Evolutionary conservation across 345 rosid genomes (phyloP).

Genomic region (Corymbia maculata): DNA sequence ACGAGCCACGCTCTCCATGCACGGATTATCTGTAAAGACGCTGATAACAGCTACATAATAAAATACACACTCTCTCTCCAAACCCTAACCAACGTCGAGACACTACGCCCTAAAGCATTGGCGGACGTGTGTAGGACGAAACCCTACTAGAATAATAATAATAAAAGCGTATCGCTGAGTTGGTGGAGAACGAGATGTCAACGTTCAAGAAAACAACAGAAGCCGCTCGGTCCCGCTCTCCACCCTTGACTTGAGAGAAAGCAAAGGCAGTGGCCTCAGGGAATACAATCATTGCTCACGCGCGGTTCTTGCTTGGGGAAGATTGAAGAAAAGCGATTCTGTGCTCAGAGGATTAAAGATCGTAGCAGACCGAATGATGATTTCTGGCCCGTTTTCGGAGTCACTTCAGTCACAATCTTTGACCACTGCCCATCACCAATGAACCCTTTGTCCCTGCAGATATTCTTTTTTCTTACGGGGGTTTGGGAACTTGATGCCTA

Average conservation of each 20-base stretch:
- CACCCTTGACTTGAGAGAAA: not conserved
- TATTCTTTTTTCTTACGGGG: not conserved
- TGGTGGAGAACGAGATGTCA: not conserved
- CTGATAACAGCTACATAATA: not conserved
- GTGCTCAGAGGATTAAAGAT: not conserved
- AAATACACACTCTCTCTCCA: not conserved
- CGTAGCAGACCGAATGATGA: not conserved
- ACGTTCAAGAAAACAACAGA: not conserved
- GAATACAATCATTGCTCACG: not conserved
- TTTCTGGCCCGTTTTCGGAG: not conserved
- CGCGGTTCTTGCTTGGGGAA: not conserved
- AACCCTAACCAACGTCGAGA: not conserved
- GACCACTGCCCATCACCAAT: not conserved
- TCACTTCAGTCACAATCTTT: not conserved
- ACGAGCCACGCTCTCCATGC: not conserved
- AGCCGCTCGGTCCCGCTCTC: not conserved
- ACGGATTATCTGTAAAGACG: not conserved
- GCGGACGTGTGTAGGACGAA: not conserved
- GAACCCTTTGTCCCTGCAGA: not conserved
- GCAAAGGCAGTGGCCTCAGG: not conserved
- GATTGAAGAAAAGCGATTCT: not conserved
- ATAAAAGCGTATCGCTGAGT: not conserved
- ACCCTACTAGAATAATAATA: not conserved
- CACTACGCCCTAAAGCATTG: not conserved
- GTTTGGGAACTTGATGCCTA: not conserved